Percentiles rank a stretch among this genome's conserved stretches.
Conservation (phyloP, 176 grass and related monocot species). For the bread wheat (Triticum aestivum) region IWGSC_CS_RefSeq_v2.1 NC_057806.1:646537337-646537836, state of each 20-base stretch:
- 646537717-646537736: slow-evolving; percentile 16
- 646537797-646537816: slow-evolving; percentile 93
- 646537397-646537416: not conserved
- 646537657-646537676: slow-evolving; percentile 91
- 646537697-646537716: slow-evolving; percentile 75
- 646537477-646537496: not conserved
- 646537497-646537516: not conserved
- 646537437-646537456: slow-evolving; percentile 1
- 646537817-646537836: slow-evolving; percentile 88
- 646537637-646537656: slow-evolving; percentile 81
- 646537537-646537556: slow-evolving; percentile 99
- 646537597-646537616: slow-evolving; percentile 79
- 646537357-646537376: slow-evolving; percentile 10
- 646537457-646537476: slow-evolving; percentile 1
- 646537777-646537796: slow-evolving; percentile 63
- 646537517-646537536: slow-evolving; percentile 11
- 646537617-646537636: slow-evolving; percentile 87
- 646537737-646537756: slow-evolving; percentile 29
- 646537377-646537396: not conserved
- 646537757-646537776: slow-evolving; percentile 9
- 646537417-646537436: not conserved
- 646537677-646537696: slow-evolving; percentile 86
- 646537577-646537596: slow-evolving; percentile 93
- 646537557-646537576: slow-evolving; percentile 81
- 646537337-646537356: slow-evolving; percentile 20